These are phyloP conservation scores for Talaromyces piceae DNA, from an alignment of 2,329 filamentous ascomycete species.

Conservation along the genomic window DNA sequence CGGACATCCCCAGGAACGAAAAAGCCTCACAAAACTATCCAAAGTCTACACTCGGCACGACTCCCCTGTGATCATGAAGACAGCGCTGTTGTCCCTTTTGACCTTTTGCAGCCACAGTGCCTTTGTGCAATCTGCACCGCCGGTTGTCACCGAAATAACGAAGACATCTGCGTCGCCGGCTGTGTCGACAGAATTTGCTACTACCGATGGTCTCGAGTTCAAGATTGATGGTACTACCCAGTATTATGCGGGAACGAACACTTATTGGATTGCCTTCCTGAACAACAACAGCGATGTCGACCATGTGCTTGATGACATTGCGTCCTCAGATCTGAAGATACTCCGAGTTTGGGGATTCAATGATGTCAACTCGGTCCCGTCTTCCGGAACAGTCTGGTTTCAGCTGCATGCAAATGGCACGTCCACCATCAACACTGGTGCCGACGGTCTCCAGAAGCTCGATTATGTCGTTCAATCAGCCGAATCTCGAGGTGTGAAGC, in stretches of 20 bases:
- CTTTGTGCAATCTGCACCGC: neutral
- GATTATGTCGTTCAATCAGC: slow-evolving; percentile 58
- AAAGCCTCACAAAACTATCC: neutral
- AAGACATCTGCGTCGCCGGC: neutral
- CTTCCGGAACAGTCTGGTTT: slow-evolving; percentile 40
- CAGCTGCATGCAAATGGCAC: slow-evolving; percentile 31
- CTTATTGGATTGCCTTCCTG: slow-evolving; percentile 47
- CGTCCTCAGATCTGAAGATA: slow-evolving; percentile 40
- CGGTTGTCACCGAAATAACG: neutral
- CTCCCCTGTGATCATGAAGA: neutral
- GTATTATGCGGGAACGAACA: slow-evolving; percentile 45
- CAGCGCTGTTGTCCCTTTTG: neutral
- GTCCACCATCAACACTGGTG: slow-evolving; percentile 54
- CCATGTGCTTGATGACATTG: slow-evolving; percentile 25
- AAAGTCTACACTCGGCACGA: neutral
- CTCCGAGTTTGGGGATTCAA: slow-evolving; percentile 50
- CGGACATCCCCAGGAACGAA: neutral
- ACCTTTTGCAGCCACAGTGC: neutral
- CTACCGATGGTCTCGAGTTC: slow-evolving; percentile 25
- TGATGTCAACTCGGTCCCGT: slow-evolving; percentile 35
- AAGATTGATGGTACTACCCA: slow-evolving; percentile 31
- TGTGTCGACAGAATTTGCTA: slow-evolving; percentile 13
- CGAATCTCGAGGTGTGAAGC: slow-evolving; percentile 52
- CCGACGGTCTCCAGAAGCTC: slow-evolving; percentile 56
- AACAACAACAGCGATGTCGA: slow-evolving; percentile 46